phyloP scores from a whole-genome alignment of 1,284 basidiomycete genomes.

The Wolfiporia cocos region DNA sequence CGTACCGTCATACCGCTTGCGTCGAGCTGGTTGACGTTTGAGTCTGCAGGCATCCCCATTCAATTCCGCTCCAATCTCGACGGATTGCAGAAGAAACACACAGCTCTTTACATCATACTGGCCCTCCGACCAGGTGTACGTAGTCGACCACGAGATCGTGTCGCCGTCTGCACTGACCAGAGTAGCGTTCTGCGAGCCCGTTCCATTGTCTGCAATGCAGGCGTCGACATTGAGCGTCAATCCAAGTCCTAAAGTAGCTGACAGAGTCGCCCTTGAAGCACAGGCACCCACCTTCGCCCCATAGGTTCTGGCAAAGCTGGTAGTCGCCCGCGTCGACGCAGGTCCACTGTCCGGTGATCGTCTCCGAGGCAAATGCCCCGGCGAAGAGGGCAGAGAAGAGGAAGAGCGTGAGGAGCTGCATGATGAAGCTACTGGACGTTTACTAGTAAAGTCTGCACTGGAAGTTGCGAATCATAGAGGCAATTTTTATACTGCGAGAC shows the following conservation, averaged over 20 bases:
- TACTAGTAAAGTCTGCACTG: neutral
- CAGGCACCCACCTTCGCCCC: slow-evolving; percentile 42
- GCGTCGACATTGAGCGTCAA: too few relatives aligned
- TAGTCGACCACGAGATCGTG: slow-evolving; percentile 45
- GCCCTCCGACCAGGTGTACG: slow-evolving; percentile 47
- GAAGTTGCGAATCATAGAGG: too few relatives aligned
- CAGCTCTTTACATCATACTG: slow-evolving; percentile 52
- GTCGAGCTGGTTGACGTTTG: slow-evolving; percentile 37
- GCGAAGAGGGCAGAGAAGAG: neutral
- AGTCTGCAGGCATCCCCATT: too few relatives aligned
- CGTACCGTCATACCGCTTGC: slow-evolving; percentile 43
- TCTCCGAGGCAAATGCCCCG: neutral
- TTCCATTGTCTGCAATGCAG: slow-evolving; percentile 30
- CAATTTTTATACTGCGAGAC: too few relatives aligned
- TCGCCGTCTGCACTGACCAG: slow-evolving; percentile 34
- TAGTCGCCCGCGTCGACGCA: slow-evolving; percentile 41
- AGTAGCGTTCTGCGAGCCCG: slow-evolving; percentile 45
- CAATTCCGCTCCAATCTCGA: too few relatives aligned
- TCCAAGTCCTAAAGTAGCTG: too few relatives aligned
- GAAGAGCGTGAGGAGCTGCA: neutral
- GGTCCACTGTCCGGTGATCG: slow-evolving; percentile 29
- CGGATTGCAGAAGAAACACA: slow-evolving; percentile 28
- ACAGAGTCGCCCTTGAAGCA: too few relatives aligned
- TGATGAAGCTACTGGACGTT: neutral
- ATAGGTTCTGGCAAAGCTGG: slow-evolving; percentile 51